Conservation (phyloP, 2,329 filamentous ascomycete genomes). For the Fusarium protoensiforme region DNA sequence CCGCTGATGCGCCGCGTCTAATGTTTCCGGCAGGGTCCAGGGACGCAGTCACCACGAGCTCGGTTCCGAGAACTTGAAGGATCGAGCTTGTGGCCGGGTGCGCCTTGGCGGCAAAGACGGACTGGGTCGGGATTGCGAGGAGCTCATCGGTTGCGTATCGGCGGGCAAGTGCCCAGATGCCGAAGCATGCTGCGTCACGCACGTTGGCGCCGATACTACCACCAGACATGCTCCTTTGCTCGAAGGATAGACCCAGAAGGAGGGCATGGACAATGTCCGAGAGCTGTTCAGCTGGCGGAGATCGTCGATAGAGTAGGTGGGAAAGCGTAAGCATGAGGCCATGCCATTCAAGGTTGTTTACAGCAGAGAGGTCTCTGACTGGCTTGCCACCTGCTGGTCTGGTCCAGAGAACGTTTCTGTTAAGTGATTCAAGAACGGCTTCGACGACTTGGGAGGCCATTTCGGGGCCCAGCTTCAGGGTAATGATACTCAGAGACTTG, state of each 20-base stretch:
- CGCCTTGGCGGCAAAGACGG: conserved; percentile 55
- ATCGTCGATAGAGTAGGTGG: conserved; percentile 86
- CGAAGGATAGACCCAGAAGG: conserved; percentile 84
- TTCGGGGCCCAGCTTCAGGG: conserved; percentile 79
- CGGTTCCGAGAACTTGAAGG: conserved; percentile 81
- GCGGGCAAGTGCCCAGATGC: conserved; percentile 90
- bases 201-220: conserved; percentile 89
- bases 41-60: conserved; percentile 83
- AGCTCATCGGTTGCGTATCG: conserved; percentile 87
- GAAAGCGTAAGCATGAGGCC: conserved; percentile 88
- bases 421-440: conserved; percentile 79
- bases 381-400: conserved; percentile 52
- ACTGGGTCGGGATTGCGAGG: conserved; percentile 65
- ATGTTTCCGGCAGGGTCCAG: conserved; percentile 95
- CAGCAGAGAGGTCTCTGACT: conserved; percentile 74
- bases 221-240: conserved; percentile 88
- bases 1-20: conserved; percentile 89
- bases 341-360: conserved; percentile 90
- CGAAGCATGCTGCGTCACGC: conserved; percentile 94
- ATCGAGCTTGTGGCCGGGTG: conserved; percentile 59
- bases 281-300: conserved; percentile 77
- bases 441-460: conserved; percentile 91
- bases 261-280: conserved; percentile 81
- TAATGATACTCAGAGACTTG: conserved; percentile 90
- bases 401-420: conserved; percentile 66